Base-by-base conservation (phyloP, 1,139 yeast genomes). In the Hansenula anomala region DNA sequence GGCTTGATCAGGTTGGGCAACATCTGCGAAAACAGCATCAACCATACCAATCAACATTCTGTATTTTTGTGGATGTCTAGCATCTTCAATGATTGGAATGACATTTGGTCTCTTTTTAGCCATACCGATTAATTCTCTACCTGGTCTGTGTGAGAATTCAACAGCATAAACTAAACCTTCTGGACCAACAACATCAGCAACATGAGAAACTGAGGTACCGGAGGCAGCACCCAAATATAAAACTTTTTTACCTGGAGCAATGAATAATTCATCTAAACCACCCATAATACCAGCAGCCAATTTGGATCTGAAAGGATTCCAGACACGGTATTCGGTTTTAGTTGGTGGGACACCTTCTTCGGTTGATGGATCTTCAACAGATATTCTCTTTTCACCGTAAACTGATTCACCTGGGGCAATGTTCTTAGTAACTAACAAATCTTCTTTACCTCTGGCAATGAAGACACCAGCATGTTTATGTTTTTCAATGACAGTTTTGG, bases 211-310 rank as follows among this genome's bases (percentile, higher is more conserved):
- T 44, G 97, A 90, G 40, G 98, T 92, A 76, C 98, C 98, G 43
- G 97, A 89, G 54, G 98, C 98, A 59, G 98, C 98, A 79, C 98
- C 98, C 63, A 92, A 73, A 69, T 92, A 92, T 54, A 92, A 78
- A 40, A 92, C 98, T 76, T 92, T 92, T 74, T 87, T 87, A 63
- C 98, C 98, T 60, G 98, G 98, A 42, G 88, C 95, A 68, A 92
- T 85, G 72, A 89, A 95, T 58, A 94, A 72, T 71, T 94, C 97
- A 66, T 92, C 98, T 57, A 92, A 73, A 82, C 98, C 98, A 71
- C 98, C 98, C 89, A 92, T 86, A 56, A 92, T 87, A 86, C 98
- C 98, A 48, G 98, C 98, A 64, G 98, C 98, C 73, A 92, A 76
- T 80, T 92, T 92, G 50, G 97, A 92, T 83, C 98, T 84, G 84